Conservation (phyloP, 441 rosid species). For the Croton laevigatus region DNA sequence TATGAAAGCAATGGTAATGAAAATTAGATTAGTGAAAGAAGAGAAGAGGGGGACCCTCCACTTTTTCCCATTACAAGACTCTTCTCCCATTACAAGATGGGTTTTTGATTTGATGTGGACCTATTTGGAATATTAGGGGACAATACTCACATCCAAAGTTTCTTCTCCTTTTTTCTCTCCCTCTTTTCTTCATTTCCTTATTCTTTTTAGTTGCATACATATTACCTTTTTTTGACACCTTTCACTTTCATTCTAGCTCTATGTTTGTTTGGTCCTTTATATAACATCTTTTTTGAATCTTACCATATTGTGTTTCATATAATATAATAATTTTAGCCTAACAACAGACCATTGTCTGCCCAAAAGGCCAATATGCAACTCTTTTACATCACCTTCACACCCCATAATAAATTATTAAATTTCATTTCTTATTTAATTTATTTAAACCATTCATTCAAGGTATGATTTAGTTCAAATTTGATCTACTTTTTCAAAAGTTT, state of each 20-base stretch:
- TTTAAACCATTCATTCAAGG: no score
- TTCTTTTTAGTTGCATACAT: conserved; percentile 25
- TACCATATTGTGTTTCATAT: background rate
- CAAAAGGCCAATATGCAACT: no score
- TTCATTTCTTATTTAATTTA: no score
- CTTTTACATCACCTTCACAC: no score
- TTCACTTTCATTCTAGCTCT: conserved; percentile 29
- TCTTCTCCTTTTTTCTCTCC: conserved; percentile 18
- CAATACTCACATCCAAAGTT: conserved; percentile 44
- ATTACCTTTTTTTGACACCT: conserved; percentile 31
- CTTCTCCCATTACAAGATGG: conserved; percentile 28
- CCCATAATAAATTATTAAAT: no score
- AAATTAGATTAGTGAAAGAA: no score
- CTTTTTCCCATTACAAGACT: conserved; percentile 25
- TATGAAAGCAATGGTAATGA: no score
- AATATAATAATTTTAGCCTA: background rate
- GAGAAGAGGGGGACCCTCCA: conserved; percentile 37
- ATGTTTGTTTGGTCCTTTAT: conserved; percentile 24
- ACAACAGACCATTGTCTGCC: background rate
- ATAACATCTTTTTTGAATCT: conserved; percentile 8
- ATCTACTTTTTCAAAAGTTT: no score
- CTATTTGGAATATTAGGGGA: conserved; percentile 49
- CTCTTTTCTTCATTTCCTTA: conserved; percentile 3
- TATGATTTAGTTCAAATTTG: no score
- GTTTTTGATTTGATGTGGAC: conserved; percentile 32